Percentiles rank a stretch among this genome's conserved stretches.
Evolutionary conservation across 768 basidiomycete species (phyloP).

Genomic region (Boletus insuetus): DNA sequence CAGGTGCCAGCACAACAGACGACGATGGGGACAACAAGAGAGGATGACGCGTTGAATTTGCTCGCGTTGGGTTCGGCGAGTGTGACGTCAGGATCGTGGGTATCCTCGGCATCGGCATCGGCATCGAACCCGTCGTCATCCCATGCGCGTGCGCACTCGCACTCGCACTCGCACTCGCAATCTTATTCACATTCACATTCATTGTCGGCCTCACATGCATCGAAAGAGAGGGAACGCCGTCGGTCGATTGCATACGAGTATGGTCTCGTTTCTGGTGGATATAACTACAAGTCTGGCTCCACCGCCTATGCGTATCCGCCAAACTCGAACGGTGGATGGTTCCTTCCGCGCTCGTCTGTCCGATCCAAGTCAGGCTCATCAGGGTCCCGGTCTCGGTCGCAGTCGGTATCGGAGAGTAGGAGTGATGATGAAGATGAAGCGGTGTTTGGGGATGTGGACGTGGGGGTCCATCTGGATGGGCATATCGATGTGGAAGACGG

Average conservation of each 20-base stretch:
- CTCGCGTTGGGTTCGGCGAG: slow-evolving; percentile 20
- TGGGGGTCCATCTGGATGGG: background rate
- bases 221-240: slow-evolving; percentile 6
- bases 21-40: slow-evolving; percentile 2
- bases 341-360: slow-evolving; percentile 53
- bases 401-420: slow-evolving; percentile 34
- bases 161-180: background rate
- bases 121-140: slow-evolving; percentile 2
- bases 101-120: slow-evolving; percentile 27
- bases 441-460: background rate
- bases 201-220: background rate
- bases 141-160: background rate
- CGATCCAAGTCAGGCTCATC: slow-evolving; percentile 40
- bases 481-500: background rate
- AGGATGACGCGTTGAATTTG: slow-evolving; percentile 28
- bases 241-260: slow-evolving; percentile 19
- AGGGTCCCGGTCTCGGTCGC: slow-evolving; percentile 31
- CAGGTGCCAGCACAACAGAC: background rate
- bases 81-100: background rate
- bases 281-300: background rate
- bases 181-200: slow-evolving; percentile 7
- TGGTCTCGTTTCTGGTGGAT: background rate
- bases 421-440: slow-evolving; percentile 35
- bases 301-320: slow-evolving; percentile 5
- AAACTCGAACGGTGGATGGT: slow-evolving; percentile 45